Percentiles rank a stretch among this genome's conserved stretches.
phyloP scores from a whole-genome alignment of 208 protist genomes.

The Naegleria fowleri region DNA sequence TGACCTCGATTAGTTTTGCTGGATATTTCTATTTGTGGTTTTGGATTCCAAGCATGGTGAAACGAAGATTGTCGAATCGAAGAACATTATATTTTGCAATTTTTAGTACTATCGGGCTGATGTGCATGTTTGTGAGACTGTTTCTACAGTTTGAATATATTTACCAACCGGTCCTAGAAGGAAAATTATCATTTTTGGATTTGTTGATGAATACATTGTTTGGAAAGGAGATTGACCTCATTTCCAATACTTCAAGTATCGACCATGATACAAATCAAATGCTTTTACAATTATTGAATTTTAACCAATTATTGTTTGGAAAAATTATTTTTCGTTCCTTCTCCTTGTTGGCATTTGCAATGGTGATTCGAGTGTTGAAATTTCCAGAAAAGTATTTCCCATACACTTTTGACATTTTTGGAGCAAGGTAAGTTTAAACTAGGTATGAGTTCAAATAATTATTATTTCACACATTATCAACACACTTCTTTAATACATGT shows the following conservation, averaged over 20 bases:
- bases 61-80: constrained; percentile 9
- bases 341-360: background rate
- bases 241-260: too few species aligned
- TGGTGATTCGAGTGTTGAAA: background rate
- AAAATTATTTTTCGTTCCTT: background rate
- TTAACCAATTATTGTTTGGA: background rate
- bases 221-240: background rate
- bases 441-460: too few species aligned
- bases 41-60: constrained; percentile 4
- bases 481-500: too few species aligned
- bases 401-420: constrained; percentile 15
- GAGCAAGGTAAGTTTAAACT: background rate
- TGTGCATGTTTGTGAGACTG: background rate
- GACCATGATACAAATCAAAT: background rate
- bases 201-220: background rate
- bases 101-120: background rate
- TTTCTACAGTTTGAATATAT: background rate
- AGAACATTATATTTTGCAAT: constrained; percentile 24
- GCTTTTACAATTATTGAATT: background rate
- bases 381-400: background rate
- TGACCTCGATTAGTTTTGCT: background rate
- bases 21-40: background rate
- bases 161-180: background rate
- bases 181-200: background rate
- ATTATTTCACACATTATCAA: too few species aligned